phyloP scores from a whole-genome alignment of 192 early-diverging fungal genomes.

The Pilaira anomala region DNA sequence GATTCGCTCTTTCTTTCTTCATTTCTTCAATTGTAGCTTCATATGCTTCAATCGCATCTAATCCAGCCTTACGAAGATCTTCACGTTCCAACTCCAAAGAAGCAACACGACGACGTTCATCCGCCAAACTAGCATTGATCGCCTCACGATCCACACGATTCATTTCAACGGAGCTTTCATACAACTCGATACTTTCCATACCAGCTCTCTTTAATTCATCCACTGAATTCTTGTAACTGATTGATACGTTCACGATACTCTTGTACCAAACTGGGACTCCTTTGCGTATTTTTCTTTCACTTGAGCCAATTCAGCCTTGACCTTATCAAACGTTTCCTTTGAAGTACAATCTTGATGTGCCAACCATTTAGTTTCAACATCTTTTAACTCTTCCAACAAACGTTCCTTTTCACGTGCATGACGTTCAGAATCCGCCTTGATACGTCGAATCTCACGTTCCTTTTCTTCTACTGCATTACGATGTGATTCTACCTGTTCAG shows the following conservation, averaged over 20 bases:
- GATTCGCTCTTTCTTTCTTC: conserved; percentile 35
- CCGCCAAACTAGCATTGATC: conserved; percentile 25
- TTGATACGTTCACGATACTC: conserved; percentile 14
- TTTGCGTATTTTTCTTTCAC: conserved; percentile 23
- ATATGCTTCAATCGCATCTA: conserved; percentile 46
- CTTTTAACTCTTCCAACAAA: conserved; percentile 21
- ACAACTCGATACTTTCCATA: conserved; percentile 45
- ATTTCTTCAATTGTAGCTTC: conserved; percentile 41
- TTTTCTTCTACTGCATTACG: conserved; percentile 38
- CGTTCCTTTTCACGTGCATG: conserved; percentile 33
- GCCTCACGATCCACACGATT: conserved; percentile 39
- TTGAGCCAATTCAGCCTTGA: conserved; percentile 21
- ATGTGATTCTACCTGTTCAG: conserved; percentile 35
- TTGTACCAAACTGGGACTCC: conserved; percentile 22
- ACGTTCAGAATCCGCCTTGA: conserved; percentile 27
- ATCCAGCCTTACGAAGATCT: conserved; percentile 38
- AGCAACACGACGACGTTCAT: conserved; percentile 31
- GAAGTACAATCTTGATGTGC: conserved; percentile 21
- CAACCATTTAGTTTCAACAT: conserved; percentile 18
- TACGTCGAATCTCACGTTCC: conserved; percentile 35
- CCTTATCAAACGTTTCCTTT: conserved; percentile 27
- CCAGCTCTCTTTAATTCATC: conserved; percentile 42
- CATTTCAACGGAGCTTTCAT: conserved; percentile 39
- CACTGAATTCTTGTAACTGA: conserved; percentile 28
- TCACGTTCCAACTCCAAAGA: conserved; percentile 33